Evolutionary conservation across 345 rosid species (phyloP).

Genomic region (Psidium guajava): DNA sequence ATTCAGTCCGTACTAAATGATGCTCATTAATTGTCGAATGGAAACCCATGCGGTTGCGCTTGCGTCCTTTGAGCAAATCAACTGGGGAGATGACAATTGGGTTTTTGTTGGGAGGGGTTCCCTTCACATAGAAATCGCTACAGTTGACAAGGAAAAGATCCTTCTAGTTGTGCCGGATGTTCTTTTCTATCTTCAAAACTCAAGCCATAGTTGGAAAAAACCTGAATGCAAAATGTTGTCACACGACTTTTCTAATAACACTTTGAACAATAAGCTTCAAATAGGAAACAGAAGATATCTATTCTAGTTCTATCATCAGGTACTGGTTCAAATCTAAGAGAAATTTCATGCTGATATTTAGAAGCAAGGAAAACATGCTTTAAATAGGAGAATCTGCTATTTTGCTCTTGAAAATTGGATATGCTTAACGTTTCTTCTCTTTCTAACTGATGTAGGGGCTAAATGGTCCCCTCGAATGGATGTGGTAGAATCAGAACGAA

Average conservation of each 20-base stretch:
- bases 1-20: neutral
- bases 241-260: neutral
- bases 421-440: neutral
- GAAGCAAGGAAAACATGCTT: neutral
- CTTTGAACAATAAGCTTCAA: neutral
- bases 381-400: neutral
- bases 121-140: neutral
- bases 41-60: neutral
- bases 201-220: neutral
- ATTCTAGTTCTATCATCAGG: neutral
- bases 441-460: conserved; percentile 19
- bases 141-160: neutral
- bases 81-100: neutral
- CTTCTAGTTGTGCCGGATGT: neutral
- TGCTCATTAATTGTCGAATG: neutral
- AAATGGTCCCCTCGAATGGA: conserved; percentile 60
- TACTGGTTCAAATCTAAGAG: neutral
- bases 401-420: neutral
- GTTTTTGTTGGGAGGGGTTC: neutral
- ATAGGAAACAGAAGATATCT: neutral
- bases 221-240: neutral
- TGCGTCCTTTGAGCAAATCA: neutral
- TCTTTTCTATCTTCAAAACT: neutral
- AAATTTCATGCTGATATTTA: neutral
- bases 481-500: conserved; percentile 36